phyloP scores from a whole-genome alignment of 164 flowering plant species.

The Liquidambar formosana region DNA sequence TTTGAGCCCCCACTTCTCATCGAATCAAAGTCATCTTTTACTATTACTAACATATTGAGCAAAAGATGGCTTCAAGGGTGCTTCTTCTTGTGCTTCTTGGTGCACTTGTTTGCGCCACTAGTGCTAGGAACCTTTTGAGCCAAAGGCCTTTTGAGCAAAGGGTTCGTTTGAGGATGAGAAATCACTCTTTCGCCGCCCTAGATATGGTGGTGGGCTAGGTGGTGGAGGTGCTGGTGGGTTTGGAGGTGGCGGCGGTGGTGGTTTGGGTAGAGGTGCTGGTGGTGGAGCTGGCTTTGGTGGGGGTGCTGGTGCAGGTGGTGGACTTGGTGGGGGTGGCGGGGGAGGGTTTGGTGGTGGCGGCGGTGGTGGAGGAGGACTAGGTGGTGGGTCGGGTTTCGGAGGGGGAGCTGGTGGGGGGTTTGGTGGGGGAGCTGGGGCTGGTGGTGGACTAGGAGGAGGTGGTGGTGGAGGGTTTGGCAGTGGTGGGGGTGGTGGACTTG shows the following conservation, averaged over 20 bases:
- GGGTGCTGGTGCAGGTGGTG: conserved; percentile 19
- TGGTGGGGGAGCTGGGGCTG: conserved; percentile 15
- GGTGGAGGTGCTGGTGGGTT: conserved; percentile 17
- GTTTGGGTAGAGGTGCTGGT: too few relatives aligned
- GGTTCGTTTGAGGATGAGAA: conserved; percentile 30
- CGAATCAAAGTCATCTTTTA: neutral
- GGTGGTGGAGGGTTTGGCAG: conserved; percentile 26
- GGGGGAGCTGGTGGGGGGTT: conserved; percentile 23
- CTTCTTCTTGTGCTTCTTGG: conserved; percentile 32
- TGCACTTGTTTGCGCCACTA: conserved; percentile 29
- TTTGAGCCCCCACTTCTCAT: conserved; percentile 10
- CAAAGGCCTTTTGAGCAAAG: too few relatives aligned
- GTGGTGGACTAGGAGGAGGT: conserved; percentile 26
- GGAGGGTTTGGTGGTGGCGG: conserved; percentile 19
- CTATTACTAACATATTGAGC: neutral
- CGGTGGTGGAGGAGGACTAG: conserved; percentile 13
- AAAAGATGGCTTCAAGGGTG: conserved; percentile 21
- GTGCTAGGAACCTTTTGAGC: conserved; percentile 28
- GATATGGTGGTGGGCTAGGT: conserved; percentile 14
- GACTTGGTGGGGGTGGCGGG: conserved; percentile 16
- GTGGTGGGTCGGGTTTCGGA: conserved; percentile 24
- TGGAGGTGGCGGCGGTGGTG: conserved; percentile 13
- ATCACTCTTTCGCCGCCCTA: conserved; percentile 14
- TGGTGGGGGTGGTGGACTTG: conserved; percentile 24
- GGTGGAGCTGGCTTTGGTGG: conserved; percentile 22